These are phyloP conservation scores for Geotrichum cucujoidarum DNA, from an alignment of 1,139 yeast species.

Conservation along the genomic window DNA sequence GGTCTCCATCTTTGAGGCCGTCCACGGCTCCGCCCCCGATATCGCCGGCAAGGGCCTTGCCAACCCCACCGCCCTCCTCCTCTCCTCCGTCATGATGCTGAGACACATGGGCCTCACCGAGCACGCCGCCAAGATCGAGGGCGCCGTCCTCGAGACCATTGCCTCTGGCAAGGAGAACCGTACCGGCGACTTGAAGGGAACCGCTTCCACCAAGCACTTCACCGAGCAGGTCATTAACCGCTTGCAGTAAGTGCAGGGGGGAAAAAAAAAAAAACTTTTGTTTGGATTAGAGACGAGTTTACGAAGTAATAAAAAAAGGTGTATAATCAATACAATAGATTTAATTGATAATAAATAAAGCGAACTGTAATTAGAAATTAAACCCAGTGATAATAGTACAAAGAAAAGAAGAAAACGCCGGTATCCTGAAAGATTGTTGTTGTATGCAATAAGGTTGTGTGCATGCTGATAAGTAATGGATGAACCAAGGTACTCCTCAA, in stretches of 20 bases:
- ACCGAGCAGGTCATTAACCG: conserved; percentile 67
- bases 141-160: conserved; percentile 43
- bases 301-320: too few species aligned
- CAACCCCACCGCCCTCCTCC: conserved; percentile 96
- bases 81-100: conserved; percentile 84
- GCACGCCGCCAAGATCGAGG: conserved; percentile 77
- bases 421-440: too few species aligned
- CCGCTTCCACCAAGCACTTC: conserved; percentile 81
- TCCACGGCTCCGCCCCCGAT: conserved; percentile 98
- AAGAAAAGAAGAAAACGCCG: too few species aligned
- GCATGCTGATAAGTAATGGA: too few species aligned
- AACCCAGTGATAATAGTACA: not conserved
- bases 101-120: conserved; percentile 88
- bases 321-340: not conserved
- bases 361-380: not conserved
- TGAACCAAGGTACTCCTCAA: too few species aligned
- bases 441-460: too few species aligned
- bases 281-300: too few species aligned
- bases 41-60: conserved; percentile 91
- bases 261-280: not conserved
- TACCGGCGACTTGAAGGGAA: conserved; percentile 94
- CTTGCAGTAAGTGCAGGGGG: conserved; percentile 12
- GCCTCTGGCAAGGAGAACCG: conserved; percentile 80
- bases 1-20: conserved; percentile 97
- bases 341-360: not conserved